phyloP scores from a whole-genome alignment of 2,329 filamentous ascomycete genomes.

The Penicillium sp. region DNA sequence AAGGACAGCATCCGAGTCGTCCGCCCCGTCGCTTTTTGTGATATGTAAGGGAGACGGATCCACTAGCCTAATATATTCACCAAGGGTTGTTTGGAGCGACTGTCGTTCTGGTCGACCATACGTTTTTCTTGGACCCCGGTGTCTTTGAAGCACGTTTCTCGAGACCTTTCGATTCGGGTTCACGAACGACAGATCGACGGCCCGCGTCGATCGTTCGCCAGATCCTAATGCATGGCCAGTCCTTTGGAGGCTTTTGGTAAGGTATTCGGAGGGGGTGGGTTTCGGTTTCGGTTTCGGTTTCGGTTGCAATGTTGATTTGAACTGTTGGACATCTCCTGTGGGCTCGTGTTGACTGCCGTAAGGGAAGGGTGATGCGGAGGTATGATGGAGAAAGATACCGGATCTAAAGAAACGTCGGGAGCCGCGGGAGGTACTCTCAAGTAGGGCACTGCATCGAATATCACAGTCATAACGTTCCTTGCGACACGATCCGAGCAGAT shows the following conservation, averaged over 20 bases:
- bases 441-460: neutral
- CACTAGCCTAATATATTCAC: slow-evolving; percentile 37
- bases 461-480: slow-evolving; percentile 11
- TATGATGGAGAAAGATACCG: neutral
- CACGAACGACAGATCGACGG: slow-evolving; percentile 9
- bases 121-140: slow-evolving; percentile 5
- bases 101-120: slow-evolving; percentile 16
- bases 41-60: slow-evolving; percentile 26
- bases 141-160: neutral
- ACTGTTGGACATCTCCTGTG: no score
- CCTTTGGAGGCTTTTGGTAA: slow-evolving; percentile 28
- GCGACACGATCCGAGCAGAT: slow-evolving; percentile 24
- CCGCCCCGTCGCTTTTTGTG: neutral
- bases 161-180: slow-evolving; percentile 1
- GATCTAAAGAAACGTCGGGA: slow-evolving; percentile 6
- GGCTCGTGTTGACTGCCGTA: neutral
- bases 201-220: neutral
- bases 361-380: neutral
- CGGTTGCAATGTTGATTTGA: neutral
- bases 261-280: slow-evolving; percentile 30
- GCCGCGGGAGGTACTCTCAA: neutral
- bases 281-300: neutral
- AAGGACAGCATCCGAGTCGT: slow-evolving; percentile 27
- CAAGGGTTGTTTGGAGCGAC: slow-evolving; percentile 36
- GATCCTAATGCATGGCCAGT: slow-evolving; percentile 15